Conservation (phyloP, 257 asterid genomes). For the Solanum tarapatanum region DNA sequence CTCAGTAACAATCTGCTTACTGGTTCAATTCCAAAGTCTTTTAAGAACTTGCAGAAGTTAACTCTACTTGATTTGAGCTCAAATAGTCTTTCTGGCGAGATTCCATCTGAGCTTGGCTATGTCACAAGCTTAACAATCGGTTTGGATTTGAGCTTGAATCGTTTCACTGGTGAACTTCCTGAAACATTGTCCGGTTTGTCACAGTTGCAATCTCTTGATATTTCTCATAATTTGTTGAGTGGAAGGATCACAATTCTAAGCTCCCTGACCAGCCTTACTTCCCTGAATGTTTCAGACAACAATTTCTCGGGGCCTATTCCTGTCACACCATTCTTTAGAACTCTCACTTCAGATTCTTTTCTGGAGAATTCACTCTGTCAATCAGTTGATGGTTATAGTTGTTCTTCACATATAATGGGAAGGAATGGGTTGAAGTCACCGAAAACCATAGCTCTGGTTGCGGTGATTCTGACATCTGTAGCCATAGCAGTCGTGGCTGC, state of each 20-base stretch:
- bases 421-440: constrained; percentile 33
- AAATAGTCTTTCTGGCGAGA: constrained; percentile 55
- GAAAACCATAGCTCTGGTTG: constrained; percentile 43
- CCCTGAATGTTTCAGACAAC: constrained; percentile 58
- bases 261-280: constrained; percentile 65
- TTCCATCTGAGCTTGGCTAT: constrained; percentile 59
- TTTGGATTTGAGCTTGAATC: constrained; percentile 65
- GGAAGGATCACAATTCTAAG: constrained; percentile 56
- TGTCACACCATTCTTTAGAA: constrained; percentile 63
- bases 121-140: constrained; percentile 63
- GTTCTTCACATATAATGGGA: constrained; percentile 34
- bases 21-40: constrained; percentile 49
- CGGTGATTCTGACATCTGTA: constrained; percentile 37
- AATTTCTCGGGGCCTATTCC: constrained; percentile 90
- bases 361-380: constrained; percentile 65
- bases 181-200: constrained; percentile 56
- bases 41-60: constrained; percentile 55
- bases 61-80: constrained; percentile 82
- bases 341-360: constrained; percentile 47
- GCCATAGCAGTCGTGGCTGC: constrained; percentile 34
- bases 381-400: constrained; percentile 59
- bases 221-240: constrained; percentile 41
- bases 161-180: constrained; percentile 66
- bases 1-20: constrained; percentile 56
- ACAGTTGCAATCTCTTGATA: constrained; percentile 76